These are phyloP conservation scores for Elongisporangium senticosum DNA, from an alignment of 352 stramenopile genomes.

Conservation along the genomic window DNA sequence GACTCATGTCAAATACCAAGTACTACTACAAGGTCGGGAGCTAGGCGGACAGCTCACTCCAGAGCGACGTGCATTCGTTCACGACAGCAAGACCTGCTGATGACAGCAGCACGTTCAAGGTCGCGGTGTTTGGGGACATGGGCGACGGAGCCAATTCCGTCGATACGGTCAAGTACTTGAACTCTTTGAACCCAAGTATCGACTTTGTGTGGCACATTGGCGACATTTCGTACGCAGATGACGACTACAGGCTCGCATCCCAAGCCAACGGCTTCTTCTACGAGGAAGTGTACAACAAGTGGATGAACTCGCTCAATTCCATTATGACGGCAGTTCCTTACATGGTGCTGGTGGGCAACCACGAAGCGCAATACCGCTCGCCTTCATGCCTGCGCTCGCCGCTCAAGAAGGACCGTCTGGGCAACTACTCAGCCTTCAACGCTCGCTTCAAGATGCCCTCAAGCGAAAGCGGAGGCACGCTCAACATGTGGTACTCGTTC, in stretches of 20 bases:
- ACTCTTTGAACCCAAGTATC: slow-evolving; percentile 23
- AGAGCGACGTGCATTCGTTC: slow-evolving; percentile 25
- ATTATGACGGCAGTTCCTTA: slow-evolving; percentile 63
- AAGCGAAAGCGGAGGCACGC: slow-evolving; percentile 34
- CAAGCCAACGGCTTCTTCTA: slow-evolving; percentile 69
- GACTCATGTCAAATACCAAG: slow-evolving; percentile 22
- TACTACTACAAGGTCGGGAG: slow-evolving; percentile 54
- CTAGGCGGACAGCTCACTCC: slow-evolving; percentile 12
- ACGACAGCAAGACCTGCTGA: slow-evolving; percentile 18
- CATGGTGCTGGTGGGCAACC: slow-evolving; percentile 84
- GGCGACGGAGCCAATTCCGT: slow-evolving; percentile 35
- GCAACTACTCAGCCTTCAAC: slow-evolving; percentile 86
- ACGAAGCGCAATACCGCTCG: slow-evolving; percentile 86
- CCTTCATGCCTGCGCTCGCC: slow-evolving; percentile 42
- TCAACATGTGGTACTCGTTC: slow-evolving; percentile 90
- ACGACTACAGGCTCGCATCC: slow-evolving; percentile 16
- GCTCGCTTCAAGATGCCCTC: slow-evolving; percentile 83
- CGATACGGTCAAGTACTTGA: slow-evolving; percentile 33
- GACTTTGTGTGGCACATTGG: slow-evolving; percentile 71
- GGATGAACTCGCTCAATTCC: slow-evolving; percentile 60
- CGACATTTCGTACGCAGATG: slow-evolving; percentile 52
- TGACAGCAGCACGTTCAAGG: slow-evolving; percentile 31
- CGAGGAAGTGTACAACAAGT: slow-evolving; percentile 84
- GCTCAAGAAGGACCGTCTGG: slow-evolving; percentile 43
- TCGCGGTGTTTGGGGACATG: slow-evolving; percentile 52